These are phyloP conservation scores for Pythium monospermum DNA, from an alignment of 352 stramenopile genomes.

Conservation along the genomic window DNA sequence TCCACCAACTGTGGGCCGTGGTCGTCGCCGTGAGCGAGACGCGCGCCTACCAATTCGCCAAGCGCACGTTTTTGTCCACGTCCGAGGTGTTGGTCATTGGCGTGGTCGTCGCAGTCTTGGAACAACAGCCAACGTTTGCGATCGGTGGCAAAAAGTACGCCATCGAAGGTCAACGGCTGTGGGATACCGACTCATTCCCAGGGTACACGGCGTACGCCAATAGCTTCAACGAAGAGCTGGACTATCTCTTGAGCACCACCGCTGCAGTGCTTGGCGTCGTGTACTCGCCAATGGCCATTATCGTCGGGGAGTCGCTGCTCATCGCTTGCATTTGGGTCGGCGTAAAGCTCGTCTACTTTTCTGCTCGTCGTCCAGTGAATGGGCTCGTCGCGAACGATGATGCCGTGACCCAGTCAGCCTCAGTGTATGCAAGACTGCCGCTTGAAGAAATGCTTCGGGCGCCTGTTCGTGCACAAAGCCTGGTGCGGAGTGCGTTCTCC, in stretches of 20 bases:
- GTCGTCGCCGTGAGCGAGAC: constrained; percentile 28
- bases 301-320: constrained; percentile 28
- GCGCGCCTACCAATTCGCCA: constrained; percentile 35
- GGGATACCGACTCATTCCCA: constrained; percentile 30
- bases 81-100: constrained; percentile 34
- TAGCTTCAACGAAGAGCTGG: constrained; percentile 45
- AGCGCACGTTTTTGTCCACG: constrained; percentile 33
- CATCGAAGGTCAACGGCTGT: constrained; percentile 30
- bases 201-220: constrained; percentile 32
- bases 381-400: constrained; percentile 7
- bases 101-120: constrained; percentile 18
- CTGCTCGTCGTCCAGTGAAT: not conserved
- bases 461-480: constrained; percentile 33
- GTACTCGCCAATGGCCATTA: constrained; percentile 27
- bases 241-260: constrained; percentile 32
- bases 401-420: not conserved
- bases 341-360: constrained; percentile 15
- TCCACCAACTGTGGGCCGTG: constrained; percentile 35
- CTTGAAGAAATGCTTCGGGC: constrained; percentile 45
- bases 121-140: constrained; percentile 25
- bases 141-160: constrained; percentile 29
- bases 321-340: constrained; percentile 19
- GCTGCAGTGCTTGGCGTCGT: constrained; percentile 22
- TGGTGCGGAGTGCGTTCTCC: constrained; percentile 25
- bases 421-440: constrained; percentile 35